Evolutionary conservation across 2,329 filamentous ascomycete species (phyloP), one percentile per base, ranked within the genome.

Genomic region (Trichothecium roseum): DNA sequence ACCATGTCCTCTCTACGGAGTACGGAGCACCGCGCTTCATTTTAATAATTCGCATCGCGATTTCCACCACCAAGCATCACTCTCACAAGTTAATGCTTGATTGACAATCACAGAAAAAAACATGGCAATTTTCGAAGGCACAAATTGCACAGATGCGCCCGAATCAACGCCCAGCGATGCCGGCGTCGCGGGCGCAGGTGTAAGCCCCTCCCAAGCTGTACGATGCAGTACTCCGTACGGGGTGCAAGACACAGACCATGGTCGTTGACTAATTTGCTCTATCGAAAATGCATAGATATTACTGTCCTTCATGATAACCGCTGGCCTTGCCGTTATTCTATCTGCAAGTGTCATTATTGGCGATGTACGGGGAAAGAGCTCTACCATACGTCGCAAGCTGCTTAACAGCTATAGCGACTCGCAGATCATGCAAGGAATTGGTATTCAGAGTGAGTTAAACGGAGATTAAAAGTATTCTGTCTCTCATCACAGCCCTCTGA

Each of bases 401-500:
- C 69, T 83, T 33, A 72, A 70, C 49, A 68, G 72, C 41, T 75
- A 80, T 57, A 75, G 70, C 14, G 78, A 83, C 54, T 77, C 81
- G 49, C 77, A 82, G 53, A 75, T 82, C 52, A 60, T 82, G 37
- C 77, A 75, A 14, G 77, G 78, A 28, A 81, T 82, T 50, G 76
- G 72, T n/a, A 72, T 83, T 38, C 77, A 82, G 51, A 64, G 63
- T 45, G 34, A 33, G 49, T 40, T 18, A 18, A 28, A 18, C 33
- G 18, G n/a, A 28, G 14, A 9, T 30, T 10, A n/a, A n/a, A n/a
- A n/a, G n/a, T n/a, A n/a, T n/a, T n/a, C n/a, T n/a, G n/a, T n/a
- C n/a, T n/a, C n/a, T n/a, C n/a, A n/a, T n/a, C n/a, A n/a, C n/a
- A n/a, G n/a, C n/a, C n/a, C 20, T 22, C 33, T 42, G 18, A 39